These are phyloP conservation scores for Podospora comata DNA, from an alignment of 495 filamentous ascomycete species.

Conservation along the genomic window DNA sequence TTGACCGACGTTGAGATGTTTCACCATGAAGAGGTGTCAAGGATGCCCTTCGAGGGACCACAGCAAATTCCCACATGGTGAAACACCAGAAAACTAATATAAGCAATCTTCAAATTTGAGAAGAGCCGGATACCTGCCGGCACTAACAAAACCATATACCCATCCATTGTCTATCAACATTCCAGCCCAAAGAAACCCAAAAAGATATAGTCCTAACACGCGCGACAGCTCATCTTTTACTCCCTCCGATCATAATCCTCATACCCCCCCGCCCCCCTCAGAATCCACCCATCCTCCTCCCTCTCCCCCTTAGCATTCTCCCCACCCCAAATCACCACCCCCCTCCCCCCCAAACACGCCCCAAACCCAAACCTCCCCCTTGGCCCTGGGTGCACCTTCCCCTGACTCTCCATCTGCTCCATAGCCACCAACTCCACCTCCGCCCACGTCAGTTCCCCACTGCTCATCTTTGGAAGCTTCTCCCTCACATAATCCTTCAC, in stretches of 20 bases:
- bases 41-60: too few relatives aligned
- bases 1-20: too few relatives aligned
- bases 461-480: constrained; percentile 37
- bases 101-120: too few relatives aligned
- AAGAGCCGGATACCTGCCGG: too few relatives aligned
- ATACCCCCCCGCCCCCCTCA: constrained; percentile 39
- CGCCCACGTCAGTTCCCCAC: constrained; percentile 45
- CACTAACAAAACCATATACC: too few relatives aligned
- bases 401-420: constrained; percentile 37
- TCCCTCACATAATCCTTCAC: constrained; percentile 50
- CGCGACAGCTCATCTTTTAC: neutral
- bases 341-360: constrained; percentile 40
- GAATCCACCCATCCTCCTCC: constrained; percentile 53
- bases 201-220: too few relatives aligned
- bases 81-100: too few relatives aligned
- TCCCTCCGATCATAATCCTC: constrained; percentile 30
- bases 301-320: constrained; percentile 46
- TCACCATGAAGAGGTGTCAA: too few relatives aligned
- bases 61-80: too few relatives aligned
- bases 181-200: too few relatives aligned
- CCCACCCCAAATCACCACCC: constrained; percentile 53
- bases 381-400: constrained; percentile 54
- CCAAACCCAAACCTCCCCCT: constrained; percentile 47
- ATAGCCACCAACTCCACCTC: constrained; percentile 47
- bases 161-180: too few relatives aligned